A percentile compares a stretch with the other conserved stretches of the same genome.
phyloP scores from a whole-genome alignment of 805 yeast species.

The Candida loeiensis region DNA sequence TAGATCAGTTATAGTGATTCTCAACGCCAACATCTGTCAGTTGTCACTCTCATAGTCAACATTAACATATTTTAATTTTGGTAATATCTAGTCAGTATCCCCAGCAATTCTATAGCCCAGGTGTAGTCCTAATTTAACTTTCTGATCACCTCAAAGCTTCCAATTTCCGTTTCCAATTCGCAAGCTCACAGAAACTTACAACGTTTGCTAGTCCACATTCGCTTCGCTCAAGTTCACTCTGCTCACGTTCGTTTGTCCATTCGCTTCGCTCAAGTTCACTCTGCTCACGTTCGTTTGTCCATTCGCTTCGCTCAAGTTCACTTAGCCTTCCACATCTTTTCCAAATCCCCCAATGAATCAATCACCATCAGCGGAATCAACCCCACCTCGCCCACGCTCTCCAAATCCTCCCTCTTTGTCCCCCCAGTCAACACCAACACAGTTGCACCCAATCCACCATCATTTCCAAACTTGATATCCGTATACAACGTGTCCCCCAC shows the following conservation, averaged over 20 bases:
- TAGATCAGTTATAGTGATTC: too few species aligned
- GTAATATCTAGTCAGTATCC: too few species aligned
- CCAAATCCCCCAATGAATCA: slow-evolving; percentile 7
- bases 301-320: neutral
- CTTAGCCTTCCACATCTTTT: too few species aligned
- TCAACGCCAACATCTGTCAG: too few species aligned
- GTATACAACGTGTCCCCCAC: slow-evolving; percentile 42
- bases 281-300: neutral
- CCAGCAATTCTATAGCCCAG: too few species aligned
- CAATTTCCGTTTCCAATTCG: too few species aligned
- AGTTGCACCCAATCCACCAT: slow-evolving; percentile 28
- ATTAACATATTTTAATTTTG: too few species aligned
- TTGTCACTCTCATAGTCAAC: too few species aligned
- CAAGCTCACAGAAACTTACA: too few species aligned
- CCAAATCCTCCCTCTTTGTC: slow-evolving; percentile 25
- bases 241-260: too few species aligned
- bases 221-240: neutral
- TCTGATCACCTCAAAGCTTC: too few species aligned
- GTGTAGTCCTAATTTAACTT: too few species aligned
- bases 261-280: neutral
- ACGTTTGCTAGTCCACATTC: neutral
- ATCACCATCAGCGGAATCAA: slow-evolving; percentile 27
- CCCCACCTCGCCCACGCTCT: slow-evolving; percentile 10
- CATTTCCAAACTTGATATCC: slow-evolving; percentile 42
- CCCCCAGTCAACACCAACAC: slow-evolving; percentile 39